Evolutionary conservation across 176 grass and related monocot genomes (phyloP).

Genomic region (Bromus sterilis): DNA sequence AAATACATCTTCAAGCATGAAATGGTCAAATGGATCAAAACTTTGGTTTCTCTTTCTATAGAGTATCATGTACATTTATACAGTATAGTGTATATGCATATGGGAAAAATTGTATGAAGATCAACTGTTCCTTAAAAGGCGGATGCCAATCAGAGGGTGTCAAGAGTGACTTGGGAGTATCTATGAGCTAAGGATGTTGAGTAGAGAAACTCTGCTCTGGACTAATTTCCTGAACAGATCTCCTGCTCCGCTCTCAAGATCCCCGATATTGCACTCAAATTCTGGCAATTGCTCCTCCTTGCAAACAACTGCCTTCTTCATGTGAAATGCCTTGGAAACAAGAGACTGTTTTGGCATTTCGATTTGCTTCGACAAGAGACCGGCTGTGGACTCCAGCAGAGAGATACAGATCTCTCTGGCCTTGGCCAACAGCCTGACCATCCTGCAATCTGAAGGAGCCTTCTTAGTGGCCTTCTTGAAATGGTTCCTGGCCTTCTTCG

Average conservation of each 20-base stretch:
- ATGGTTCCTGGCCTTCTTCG: no score
- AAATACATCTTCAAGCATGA: not conserved
- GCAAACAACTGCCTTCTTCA: not conserved
- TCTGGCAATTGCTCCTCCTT: slow-evolving; percentile 2
- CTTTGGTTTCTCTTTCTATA: not conserved
- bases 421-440: no score
- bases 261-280: not conserved
- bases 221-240: no score
- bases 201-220: no score
- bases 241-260: no score
- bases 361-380: no score
- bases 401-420: no score
- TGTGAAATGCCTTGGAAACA: not conserved
- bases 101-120: not conserved
- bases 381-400: no score
- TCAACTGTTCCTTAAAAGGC: not conserved
- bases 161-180: not conserved
- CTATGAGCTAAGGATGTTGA: not conserved
- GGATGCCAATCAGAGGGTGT: not conserved
- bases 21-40: not conserved
- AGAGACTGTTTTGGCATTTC: no score
- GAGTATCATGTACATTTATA: not conserved
- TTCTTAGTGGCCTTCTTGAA: not conserved
- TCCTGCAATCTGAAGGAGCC: no score
- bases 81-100: not conserved